Evolutionary conservation across 2,329 filamentous ascomycete genomes (phyloP).

Genomic region (Fusarium subglutinans): DNA sequence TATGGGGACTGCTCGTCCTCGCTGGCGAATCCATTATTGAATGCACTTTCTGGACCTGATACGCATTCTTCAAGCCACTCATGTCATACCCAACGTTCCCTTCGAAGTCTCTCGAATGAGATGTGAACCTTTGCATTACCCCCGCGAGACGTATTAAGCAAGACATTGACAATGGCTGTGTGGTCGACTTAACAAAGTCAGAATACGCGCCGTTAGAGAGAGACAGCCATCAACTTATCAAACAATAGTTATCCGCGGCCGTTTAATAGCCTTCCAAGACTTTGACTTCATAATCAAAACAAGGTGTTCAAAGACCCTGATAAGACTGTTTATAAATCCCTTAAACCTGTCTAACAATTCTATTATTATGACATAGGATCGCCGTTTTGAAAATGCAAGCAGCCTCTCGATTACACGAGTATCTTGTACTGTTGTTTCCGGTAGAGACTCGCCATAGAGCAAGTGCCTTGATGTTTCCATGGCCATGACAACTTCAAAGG

Average conservation of each 20-base stretch:
- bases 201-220: rapidly evolving
- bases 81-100: too few relatives aligned
- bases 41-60: not conserved
- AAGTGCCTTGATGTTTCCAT: rapidly evolving
- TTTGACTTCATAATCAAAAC: not conserved
- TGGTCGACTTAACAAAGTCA: too few relatives aligned
- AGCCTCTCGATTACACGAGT: too few relatives aligned
- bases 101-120: not conserved
- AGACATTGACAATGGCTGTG: not conserved
- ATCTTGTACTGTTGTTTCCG: not conserved
- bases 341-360: rapidly evolving
- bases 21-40: too few relatives aligned
- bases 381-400: not conserved
- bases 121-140: too few relatives aligned
- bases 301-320: not conserved
- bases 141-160: not conserved
- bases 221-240: not conserved
- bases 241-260: too few relatives aligned
- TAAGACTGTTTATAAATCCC: rapidly evolving
- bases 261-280: too few relatives aligned
- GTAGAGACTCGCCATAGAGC: not conserved
- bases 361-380: not conserved
- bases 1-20: not conserved
- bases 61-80: not conserved
- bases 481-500: too few relatives aligned